phyloP scores from a whole-genome alignment of 2,329 filamentous ascomycete species.

The Lojkania enalia region DNA sequence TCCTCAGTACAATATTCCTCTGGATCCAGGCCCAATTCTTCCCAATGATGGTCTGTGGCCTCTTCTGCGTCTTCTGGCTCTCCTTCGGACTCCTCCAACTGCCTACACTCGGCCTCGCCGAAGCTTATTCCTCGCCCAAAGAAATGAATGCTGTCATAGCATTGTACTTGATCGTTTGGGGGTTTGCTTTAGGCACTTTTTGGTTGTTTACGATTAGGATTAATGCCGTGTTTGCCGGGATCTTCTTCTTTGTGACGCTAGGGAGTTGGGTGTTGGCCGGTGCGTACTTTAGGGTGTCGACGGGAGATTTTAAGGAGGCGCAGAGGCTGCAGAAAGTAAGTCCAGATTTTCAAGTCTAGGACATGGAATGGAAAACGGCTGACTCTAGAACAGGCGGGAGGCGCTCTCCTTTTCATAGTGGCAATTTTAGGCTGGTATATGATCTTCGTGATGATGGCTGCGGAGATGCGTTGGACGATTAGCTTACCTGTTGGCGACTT shows the following conservation, averaged over 20 bases:
- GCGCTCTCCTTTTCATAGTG: conserved; percentile 50
- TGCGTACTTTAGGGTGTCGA: conserved; percentile 55
- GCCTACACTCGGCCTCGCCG: conserved; percentile 53
- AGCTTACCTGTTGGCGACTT: conserved; percentile 57
- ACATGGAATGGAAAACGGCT: not conserved
- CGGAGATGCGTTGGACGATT: conserved; percentile 56
- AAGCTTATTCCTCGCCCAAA: conserved; percentile 48
- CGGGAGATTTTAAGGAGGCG: conserved; percentile 50
- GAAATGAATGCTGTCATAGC: conserved; percentile 56
- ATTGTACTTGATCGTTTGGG: conserved; percentile 57
- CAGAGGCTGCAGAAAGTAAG: conserved; percentile 52
- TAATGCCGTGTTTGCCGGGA: conserved; percentile 54
- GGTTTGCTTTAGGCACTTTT: conserved; percentile 57
- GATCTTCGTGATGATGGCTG: conserved; percentile 58
- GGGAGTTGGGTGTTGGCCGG: conserved; percentile 53
- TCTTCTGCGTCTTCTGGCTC: conserved; percentile 59
- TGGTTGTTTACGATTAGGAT: conserved; percentile 57
- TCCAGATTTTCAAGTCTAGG: conserved; percentile 1
- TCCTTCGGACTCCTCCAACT: conserved; percentile 57
- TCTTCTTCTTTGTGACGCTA: conserved; percentile 54
- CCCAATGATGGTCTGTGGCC: conserved; percentile 56
- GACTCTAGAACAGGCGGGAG: conserved; percentile 32
- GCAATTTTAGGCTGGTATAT: conserved; percentile 57
- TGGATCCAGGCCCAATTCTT: conserved; percentile 49
- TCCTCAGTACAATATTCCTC: conserved; percentile 55